Evolutionary conservation across 1,284 basidiomycete genomes (phyloP).

Genomic region (Cryptococcus neoformans): DNA sequence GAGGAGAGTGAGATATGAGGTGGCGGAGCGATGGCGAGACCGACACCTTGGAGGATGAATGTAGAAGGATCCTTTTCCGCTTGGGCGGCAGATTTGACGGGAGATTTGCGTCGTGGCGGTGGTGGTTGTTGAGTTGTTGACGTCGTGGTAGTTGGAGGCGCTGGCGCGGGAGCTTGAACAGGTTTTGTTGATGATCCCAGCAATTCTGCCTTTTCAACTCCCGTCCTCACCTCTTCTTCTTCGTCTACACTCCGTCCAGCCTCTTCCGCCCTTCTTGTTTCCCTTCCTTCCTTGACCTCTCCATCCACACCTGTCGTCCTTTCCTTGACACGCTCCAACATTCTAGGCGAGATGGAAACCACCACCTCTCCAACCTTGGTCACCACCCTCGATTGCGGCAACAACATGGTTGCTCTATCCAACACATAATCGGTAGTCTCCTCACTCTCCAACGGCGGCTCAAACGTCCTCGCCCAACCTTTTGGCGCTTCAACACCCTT

Average conservation of each 20-base stretch:
- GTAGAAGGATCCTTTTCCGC: slow-evolving; percentile 22
- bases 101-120: slow-evolving; percentile 12
- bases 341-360: slow-evolving; percentile 36
- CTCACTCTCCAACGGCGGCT: slow-evolving; percentile 63
- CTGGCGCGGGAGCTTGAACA: background rate
- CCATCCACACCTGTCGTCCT: slow-evolving; percentile 31
- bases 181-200: background rate
- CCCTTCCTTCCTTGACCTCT: background rate
- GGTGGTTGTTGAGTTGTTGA: background rate
- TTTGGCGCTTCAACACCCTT: slow-evolving; percentile 45
- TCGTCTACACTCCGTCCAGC: too few relatives aligned
- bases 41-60: background rate
- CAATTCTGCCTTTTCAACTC: too few relatives aligned
- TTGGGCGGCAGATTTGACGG: slow-evolving; percentile 24
- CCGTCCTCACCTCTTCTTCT: too few relatives aligned
- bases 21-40: background rate
- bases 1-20: background rate
- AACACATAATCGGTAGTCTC: background rate
- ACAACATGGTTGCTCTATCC: slow-evolving; percentile 63
- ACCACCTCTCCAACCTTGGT: slow-evolving; percentile 4
- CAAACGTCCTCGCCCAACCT: slow-evolving; percentile 69
- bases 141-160: background rate
- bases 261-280: too few relatives aligned
- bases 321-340: slow-evolving; percentile 32
- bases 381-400: slow-evolving; percentile 41